These are phyloP conservation scores for Fusarium proliferatum DNA, from an alignment of 2,329 filamentous ascomycete species.

Conservation along the genomic window DNA sequence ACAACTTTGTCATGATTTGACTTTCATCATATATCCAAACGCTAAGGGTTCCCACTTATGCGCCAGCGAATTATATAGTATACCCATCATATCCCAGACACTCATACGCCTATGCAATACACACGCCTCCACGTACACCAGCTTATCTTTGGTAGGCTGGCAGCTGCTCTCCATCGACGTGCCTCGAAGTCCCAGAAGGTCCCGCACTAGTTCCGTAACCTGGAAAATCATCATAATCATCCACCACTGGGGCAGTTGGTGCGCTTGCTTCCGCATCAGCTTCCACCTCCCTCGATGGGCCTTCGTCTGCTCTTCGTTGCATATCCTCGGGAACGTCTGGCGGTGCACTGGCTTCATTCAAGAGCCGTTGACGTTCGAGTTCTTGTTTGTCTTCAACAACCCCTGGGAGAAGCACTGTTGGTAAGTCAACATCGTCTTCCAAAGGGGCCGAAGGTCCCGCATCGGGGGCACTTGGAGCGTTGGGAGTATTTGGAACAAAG, in stretches of 20 bases:
- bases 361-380: constrained; percentile 73
- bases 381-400: constrained; percentile 80
- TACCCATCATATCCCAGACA: constrained; percentile 17
- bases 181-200: constrained; percentile 35
- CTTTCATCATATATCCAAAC: constrained; percentile 31
- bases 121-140: neutral
- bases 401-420: constrained; percentile 47
- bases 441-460: constrained; percentile 57
- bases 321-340: constrained; percentile 67
- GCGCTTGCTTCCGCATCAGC: constrained; percentile 62
- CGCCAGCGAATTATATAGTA: constrained; percentile 22
- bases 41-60: constrained; percentile 16
- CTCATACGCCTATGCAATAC: constrained; percentile 23
- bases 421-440: constrained; percentile 55
- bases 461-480: constrained; percentile 9
- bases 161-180: constrained; percentile 49
- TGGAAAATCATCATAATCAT: constrained; percentile 64
- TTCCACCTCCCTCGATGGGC: constrained; percentile 43
- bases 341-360: constrained; percentile 73
- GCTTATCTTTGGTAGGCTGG: constrained; percentile 55
- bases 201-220: constrained; percentile 45
- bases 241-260: constrained; percentile 69
- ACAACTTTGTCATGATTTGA: constrained; percentile 28
- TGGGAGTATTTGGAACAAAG: constrained; percentile 20
- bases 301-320: constrained; percentile 50